Base-by-base conservation (phyloP, 495 filamentous ascomycete species). In the Talaromyces thailandensis region DNA sequence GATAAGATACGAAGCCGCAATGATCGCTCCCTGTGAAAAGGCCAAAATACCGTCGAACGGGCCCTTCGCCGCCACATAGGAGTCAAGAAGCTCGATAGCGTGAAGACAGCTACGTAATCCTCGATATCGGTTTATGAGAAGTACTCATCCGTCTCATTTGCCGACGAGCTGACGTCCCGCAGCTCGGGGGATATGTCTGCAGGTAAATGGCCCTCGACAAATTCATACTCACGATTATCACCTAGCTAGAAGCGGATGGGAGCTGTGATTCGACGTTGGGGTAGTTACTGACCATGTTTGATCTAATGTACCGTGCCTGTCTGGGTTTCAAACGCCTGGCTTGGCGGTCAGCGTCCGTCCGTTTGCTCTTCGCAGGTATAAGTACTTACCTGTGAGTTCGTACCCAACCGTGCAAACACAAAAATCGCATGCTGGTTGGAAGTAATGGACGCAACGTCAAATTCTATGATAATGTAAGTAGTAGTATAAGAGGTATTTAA, bases 381-480 rank as follows among this genome's bases (percentile, higher is more conserved):
- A 8, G 7, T 14, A 37, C 32, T 37, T 37, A 37, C 32, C 32
- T 37, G 32, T 37, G 32, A 37, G 32, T 37, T 37, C 7, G 32
- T 37, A 8, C 32, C 32, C 32, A 37, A 37, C 32, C 32, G 32
- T 37, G 32, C 32, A 37, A 8, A 37, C 32, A 37, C 12, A 37
- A 14, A 8, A 37, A 37, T 8, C 32, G 32, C 32, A 37, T 73
- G 67, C 26, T 68, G 68, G 29, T 66, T 69, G 18, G 6, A 28
- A 28, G 6, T 28, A 28, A 28, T 28, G 6, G 6, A 28, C 26
- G 2, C 2, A 28, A 28, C 2, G 26, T 28, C 26, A 3, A 28
- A 28, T 28, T 28, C 2, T 6, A 28, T 28, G 26, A 6, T 28
- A 28, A 3, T 28, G 26, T 6, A 2, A 28, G 6, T 28, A 6